Conservation (phyloP, 2,329 filamentous ascomycete species). For the Diaporthe sp. region DNA sequence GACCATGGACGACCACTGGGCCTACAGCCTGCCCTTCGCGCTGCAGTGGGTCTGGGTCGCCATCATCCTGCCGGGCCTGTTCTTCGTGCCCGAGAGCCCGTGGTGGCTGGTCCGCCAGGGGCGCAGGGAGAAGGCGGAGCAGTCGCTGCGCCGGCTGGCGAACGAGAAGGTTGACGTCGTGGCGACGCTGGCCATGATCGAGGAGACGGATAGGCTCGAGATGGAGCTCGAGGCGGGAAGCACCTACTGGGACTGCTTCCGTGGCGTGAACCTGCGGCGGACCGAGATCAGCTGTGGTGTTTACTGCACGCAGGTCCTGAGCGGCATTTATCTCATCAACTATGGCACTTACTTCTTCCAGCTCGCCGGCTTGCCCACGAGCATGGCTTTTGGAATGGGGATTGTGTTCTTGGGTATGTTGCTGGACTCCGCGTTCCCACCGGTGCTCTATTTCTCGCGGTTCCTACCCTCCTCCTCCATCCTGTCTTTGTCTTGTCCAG, state of each 20-base stretch:
- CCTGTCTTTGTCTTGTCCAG: neutral
- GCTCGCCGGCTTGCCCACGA: constrained; percentile 65
- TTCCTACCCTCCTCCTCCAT: neutral
- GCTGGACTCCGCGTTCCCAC: neutral
- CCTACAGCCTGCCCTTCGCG: constrained; percentile 63
- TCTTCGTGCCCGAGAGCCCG: constrained; percentile 64
- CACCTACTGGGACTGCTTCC: constrained; percentile 65
- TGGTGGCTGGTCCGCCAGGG: constrained; percentile 64
- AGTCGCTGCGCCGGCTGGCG: constrained; percentile 59
- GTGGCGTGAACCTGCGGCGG: constrained; percentile 62
- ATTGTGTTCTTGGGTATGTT: constrained; percentile 61
- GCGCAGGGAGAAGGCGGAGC: constrained; percentile 55
- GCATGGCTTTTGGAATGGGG: constrained; percentile 67
- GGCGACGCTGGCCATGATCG: constrained; percentile 67
- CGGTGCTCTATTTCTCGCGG: neutral
- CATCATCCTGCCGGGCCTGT: constrained; percentile 59
- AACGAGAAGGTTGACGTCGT: constrained; percentile 60
- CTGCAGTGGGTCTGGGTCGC: constrained; percentile 66
- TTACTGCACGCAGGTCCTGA: constrained; percentile 75
- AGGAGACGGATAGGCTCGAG: constrained; percentile 70
- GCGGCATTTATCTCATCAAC: constrained; percentile 74
- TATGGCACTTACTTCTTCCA: constrained; percentile 75
- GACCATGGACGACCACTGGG: constrained; percentile 59
- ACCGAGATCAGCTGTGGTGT: constrained; percentile 72
- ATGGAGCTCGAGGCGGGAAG: constrained; percentile 62